Base-by-base conservation (phyloP, 768 basidiomycete species). In the Trametes meyenii region DNA sequence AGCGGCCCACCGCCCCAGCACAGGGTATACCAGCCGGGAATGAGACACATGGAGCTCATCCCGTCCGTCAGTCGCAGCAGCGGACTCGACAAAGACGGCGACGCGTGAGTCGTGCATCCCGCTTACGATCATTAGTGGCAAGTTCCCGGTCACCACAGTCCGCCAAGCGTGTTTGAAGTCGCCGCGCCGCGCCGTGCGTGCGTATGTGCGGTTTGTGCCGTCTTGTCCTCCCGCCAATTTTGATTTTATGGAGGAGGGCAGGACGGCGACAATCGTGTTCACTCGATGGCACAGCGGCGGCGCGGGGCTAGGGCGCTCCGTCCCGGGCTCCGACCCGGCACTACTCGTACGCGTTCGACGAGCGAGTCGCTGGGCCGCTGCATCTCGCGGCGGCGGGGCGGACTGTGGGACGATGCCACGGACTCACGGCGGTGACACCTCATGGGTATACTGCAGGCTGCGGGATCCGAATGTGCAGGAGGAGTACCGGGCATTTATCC, bases 11-110 rank as follows among this genome's bases (percentile, higher is more conserved):
- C 36, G 36, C 55, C 40, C 5, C 48, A 60, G 44, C 64, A 64
- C 40, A 66, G 64, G 54, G 62, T 63, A 24, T 68, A 62, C 58
- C 44, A 67, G 50, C 52, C 62, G 1, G 70, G 68, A 5, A 69
- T 67, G 60, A 66, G 75, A 51, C 80, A 76, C 45, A 86, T 90
- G 85, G 84, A 88, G 60, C 74, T 82, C 51, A 81, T 92, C 50
- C 81, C 89, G 1, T 89, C 88, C 1, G 83, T 91, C 49, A 92
- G 90, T 69, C 80, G 90, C 42, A 90, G 88, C 66, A 87, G 90
- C 65, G 89, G 90, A 11, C 70, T 91, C 24, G 87, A 87, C 66
- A 85, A 83, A 65, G 88, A 85, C 61, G 89, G 90, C 40, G 87
- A 91, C 74, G 80, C 82, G 90, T 92, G 73, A 81, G 90, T 69